Evolutionary conservation across 306 rosid species (phyloP), one percentile per base, ranked within the genome.

Genomic region (Cicer bijugum): DNA sequence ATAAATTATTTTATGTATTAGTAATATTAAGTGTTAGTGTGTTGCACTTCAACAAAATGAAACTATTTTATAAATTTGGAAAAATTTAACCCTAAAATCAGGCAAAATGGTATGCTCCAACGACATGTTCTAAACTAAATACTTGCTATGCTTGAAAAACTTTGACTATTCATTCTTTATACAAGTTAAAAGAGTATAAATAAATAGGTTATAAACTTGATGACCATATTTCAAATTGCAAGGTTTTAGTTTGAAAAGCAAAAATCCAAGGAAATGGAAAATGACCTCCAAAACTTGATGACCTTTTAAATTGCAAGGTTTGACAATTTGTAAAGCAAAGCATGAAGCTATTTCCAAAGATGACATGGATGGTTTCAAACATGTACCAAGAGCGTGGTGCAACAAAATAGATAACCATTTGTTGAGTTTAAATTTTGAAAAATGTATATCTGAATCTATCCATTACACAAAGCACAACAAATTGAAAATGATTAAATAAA

Each of bases 91-190:
- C 4, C 35, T 28, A 28, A 28, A 28, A 4, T 28, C 20, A 39
- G 63, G 50, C 39, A 38, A 37, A 50, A n/a, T n/a, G n/a, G n/a
- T n/a, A n/a, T n/a, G n/a, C n/a, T n/a, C n/a, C n/a, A n/a, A n/a
- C n/a, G n/a, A n/a, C n/a, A n/a, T n/a, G 20, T 47, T 74, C 51
- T 14, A 48, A 15, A 62, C 10, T 28, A 28, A 3, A 28, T 0
- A 61, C 71, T 23, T 6, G 35, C 11, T 48, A 33, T 39, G 45
- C 0, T 28, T 28, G 35, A 28, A 28, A 28, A 3, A 16, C 46
- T 52, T 37, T 63, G 56, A 43, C 42, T 48, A 52, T 33, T 65
- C 56, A 44, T 42, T 39, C 67, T 11, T 51, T 69, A 45, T 69
- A 69, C 80, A 20, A 38, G 55, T 42, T 17, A 58, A 72, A 40